These are phyloP conservation scores for Termitomyces sp. DNA, from an alignment of 768 basidiomycete genomes.

Conservation along the genomic window DNA sequence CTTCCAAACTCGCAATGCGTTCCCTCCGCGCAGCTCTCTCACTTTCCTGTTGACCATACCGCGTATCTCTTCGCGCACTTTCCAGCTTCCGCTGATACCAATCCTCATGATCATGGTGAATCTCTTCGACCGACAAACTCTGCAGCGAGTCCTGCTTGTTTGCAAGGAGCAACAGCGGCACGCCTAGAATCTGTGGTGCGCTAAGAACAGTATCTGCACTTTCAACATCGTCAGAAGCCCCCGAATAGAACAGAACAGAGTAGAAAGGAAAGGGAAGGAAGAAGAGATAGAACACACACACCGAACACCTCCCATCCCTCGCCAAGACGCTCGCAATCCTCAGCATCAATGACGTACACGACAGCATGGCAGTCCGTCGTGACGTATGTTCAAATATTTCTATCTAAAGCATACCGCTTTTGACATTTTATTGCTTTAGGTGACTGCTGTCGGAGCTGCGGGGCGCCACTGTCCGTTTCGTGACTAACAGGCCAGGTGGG, in stretches of 20 bases:
- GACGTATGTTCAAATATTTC: slow-evolving; percentile 89
- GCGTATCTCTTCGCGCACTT: slow-evolving; percentile 50
- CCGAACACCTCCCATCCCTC: slow-evolving; percentile 99
- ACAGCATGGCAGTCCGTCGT: slow-evolving; percentile 97
- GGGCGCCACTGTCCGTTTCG: slow-evolving; percentile 40
- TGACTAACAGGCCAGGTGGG: slow-evolving; percentile 47
- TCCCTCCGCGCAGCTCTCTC: slow-evolving; percentile 40
- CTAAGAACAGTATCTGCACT: slow-evolving; percentile 74
- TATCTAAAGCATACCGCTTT: not conserved
- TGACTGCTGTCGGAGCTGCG: slow-evolving; percentile 12
- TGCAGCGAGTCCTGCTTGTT: slow-evolving; percentile 90
- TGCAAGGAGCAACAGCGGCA: slow-evolving; percentile 87
- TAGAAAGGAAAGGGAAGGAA: not conserved
- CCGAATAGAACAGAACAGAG: not conserved
- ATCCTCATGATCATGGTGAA: slow-evolving; percentile 82
- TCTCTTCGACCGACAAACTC: slow-evolving; percentile 84
- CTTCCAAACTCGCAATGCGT: slow-evolving; percentile 72
- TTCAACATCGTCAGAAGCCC: slow-evolving; percentile 11
- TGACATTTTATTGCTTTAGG: slow-evolving; percentile 4
- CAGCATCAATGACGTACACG: slow-evolving; percentile 91
- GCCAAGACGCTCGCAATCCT: slow-evolving; percentile 79
- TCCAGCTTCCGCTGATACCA: slow-evolving; percentile 78
- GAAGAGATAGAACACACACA: slow-evolving; percentile 31
- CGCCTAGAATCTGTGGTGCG: slow-evolving; percentile 82
- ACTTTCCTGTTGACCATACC: slow-evolving; percentile 40